phyloP scores from a whole-genome alignment of 345 rosid genomes.

The Eucalyptus leucophloia region DNA sequence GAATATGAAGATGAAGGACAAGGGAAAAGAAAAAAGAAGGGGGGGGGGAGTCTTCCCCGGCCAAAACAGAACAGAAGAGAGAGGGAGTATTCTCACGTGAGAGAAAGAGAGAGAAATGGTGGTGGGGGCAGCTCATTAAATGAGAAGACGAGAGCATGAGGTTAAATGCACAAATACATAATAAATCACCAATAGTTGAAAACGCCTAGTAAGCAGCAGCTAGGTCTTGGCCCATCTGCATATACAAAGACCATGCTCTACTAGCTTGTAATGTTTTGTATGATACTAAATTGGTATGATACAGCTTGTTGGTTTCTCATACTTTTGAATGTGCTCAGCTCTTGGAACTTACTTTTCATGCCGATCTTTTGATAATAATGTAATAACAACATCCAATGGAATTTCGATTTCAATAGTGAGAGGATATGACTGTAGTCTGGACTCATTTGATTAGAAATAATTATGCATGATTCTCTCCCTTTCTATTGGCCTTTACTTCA shows the following conservation, averaged over 20 bases:
- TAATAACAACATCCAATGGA: not conserved
- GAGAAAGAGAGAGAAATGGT: not conserved
- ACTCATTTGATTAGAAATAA: not conserved
- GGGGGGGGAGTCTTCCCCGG: not conserved
- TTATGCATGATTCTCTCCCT: not conserved
- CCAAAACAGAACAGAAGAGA: not conserved
- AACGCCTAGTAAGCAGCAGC: not conserved
- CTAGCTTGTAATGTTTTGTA: not conserved
- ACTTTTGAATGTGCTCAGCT: not conserved
- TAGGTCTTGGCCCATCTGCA: not conserved
- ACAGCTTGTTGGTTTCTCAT: not conserved
- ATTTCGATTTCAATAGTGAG: not conserved
- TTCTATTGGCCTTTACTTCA: not conserved
- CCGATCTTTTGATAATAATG: not conserved
- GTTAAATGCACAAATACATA: not conserved
- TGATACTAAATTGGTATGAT: not conserved
- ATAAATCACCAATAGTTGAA: not conserved
- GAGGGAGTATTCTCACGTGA: not conserved
- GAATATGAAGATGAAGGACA: not conserved
- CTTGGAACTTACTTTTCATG: not conserved
- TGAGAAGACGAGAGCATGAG: not conserved
- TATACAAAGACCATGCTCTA: not conserved
- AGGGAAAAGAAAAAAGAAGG: not conserved
- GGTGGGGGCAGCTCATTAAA: not conserved
- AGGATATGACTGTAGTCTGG: not conserved